These are phyloP conservation scores for Theileria luwenshuni DNA, from an alignment of 169 alveolate species.

Conservation along the genomic window DNA sequence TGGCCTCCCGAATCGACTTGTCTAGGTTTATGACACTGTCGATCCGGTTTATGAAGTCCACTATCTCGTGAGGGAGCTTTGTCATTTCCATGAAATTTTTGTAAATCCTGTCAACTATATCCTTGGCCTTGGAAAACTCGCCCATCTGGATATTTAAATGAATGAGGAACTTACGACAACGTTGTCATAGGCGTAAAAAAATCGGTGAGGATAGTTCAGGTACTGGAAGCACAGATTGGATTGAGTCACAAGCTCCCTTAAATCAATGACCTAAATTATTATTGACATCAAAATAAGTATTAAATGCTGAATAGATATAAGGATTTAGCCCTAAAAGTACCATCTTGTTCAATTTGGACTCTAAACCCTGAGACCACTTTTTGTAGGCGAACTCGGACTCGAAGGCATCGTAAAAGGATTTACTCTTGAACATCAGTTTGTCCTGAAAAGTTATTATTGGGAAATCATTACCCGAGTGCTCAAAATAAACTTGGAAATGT, in stretches of 20 bases:
- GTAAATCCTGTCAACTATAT: slow-evolving; percentile 28
- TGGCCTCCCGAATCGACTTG: slow-evolving; percentile 33
- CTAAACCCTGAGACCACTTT: slow-evolving; percentile 21
- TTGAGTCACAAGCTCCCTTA: slow-evolving; percentile 13
- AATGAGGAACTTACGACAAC: slow-evolving; percentile 22
- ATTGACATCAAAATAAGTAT: not conserved
- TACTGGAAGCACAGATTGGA: slow-evolving; percentile 29
- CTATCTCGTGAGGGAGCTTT: slow-evolving; percentile 11
- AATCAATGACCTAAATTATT: slow-evolving; percentile 13
- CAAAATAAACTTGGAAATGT: slow-evolving; percentile 12
- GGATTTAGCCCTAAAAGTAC: slow-evolving; percentile 1
- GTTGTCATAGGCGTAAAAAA: slow-evolving; percentile 22
- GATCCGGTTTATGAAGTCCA: slow-evolving; percentile 23
- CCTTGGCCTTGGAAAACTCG: slow-evolving; percentile 31
- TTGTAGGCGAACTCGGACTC: slow-evolving; percentile 36
- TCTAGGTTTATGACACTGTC: slow-evolving; percentile 36
- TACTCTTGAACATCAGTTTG: slow-evolving; percentile 28
- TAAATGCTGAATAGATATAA: not conserved
- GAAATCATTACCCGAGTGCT: slow-evolving; percentile 23
- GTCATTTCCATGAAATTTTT: slow-evolving; percentile 24
- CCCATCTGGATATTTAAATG: slow-evolving; percentile 22
- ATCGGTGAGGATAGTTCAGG: slow-evolving; percentile 26
- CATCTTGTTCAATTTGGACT: slow-evolving; percentile 18
- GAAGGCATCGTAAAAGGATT: slow-evolving; percentile 16
- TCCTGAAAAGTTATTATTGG: slow-evolving; percentile 1